These are phyloP conservation scores for Aureobasidium sp. DNA, from an alignment of 2,329 filamentous ascomycete species.

Conservation along the genomic window DNA sequence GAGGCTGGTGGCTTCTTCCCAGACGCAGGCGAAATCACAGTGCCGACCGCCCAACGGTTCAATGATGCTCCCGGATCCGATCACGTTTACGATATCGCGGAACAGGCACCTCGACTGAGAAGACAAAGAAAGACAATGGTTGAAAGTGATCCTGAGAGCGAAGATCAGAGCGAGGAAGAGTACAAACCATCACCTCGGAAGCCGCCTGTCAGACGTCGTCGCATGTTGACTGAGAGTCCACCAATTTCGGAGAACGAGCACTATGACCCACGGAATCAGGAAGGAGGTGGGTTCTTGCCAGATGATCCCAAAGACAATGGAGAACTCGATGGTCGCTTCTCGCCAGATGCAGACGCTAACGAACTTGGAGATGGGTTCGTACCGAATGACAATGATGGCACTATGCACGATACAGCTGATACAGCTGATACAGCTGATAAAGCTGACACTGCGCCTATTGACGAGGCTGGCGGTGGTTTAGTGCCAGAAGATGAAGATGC, in stretches of 20 bases:
- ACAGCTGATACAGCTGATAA: constrained; percentile 16
- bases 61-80: not conserved
- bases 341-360: constrained; percentile 3
- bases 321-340: not conserved
- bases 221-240: constrained; percentile 3
- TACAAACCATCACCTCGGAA: constrained; percentile 2
- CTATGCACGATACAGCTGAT: not conserved
- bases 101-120: constrained; percentile 12
- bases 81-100: constrained; percentile 15
- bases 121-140: constrained; percentile 2
- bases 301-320: not conserved
- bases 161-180: constrained; percentile 10
- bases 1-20: constrained; percentile 36
- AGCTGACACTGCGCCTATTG: not conserved
- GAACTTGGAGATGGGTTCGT: constrained; percentile 21
- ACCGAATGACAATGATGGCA: constrained; percentile 19
- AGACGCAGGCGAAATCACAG: constrained; percentile 44
- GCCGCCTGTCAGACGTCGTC: constrained; percentile 1
- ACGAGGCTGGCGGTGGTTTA: constrained; percentile 26
- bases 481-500: constrained; percentile 21
- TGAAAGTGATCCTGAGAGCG: constrained; percentile 13
- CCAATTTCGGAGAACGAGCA: not conserved
- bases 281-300: not conserved
- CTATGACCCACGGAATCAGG: not conserved
- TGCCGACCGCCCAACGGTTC: constrained; percentile 21